These are phyloP conservation scores for Macrophomina pseudophaseolina DNA, from an alignment of 2,329 filamentous ascomycete species.

Conservation along the genomic window DNA sequence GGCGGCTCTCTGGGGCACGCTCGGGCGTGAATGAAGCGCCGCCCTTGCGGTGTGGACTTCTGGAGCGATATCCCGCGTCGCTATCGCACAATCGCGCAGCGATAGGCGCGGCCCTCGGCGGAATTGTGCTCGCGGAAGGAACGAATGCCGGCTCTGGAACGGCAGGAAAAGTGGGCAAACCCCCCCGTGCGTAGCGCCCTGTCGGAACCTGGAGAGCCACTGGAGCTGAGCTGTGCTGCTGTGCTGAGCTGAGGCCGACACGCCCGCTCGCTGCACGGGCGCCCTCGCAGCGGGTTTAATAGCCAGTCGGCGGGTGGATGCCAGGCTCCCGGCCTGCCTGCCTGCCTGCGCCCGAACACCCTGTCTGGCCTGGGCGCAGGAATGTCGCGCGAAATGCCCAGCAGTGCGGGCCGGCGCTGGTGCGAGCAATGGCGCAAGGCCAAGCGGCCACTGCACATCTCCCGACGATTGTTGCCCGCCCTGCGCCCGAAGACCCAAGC, in stretches of 20 bases:
- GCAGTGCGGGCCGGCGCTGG: constrained; percentile 4
- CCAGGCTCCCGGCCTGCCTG: not conserved
- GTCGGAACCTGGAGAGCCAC: not conserved
- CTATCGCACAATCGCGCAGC: constrained; percentile 15
- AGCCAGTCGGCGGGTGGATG: not conserved
- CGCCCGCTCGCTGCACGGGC: not conserved
- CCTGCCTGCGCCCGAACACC: not conserved
- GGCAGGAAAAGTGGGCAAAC: constrained; percentile 11
- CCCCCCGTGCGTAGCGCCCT: constrained; percentile 14
- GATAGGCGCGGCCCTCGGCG: constrained; percentile 16
- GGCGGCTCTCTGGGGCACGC: constrained; percentile 18
- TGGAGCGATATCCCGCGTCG: not conserved
- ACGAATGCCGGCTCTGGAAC: constrained; percentile 12
- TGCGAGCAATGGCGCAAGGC: constrained; percentile 10
- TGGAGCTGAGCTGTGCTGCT: not conserved
- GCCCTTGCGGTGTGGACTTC: constrained; percentile 17
- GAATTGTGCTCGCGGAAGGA: constrained; percentile 14
- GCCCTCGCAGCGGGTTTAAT: constrained; percentile 16
- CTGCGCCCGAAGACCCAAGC: not conserved
- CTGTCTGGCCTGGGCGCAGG: constrained; percentile 7
- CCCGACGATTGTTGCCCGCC: constrained; percentile 23
- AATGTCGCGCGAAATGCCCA: constrained; percentile 4
- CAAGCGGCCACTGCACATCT: constrained; percentile 17
- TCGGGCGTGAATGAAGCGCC: constrained; percentile 8
- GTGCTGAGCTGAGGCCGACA: not conserved